Percentiles rank a stretch among this genome's conserved stretches.
phyloP scores from a whole-genome alignment of 495 filamentous ascomycete genomes.

The Neurospora africana region DNA sequence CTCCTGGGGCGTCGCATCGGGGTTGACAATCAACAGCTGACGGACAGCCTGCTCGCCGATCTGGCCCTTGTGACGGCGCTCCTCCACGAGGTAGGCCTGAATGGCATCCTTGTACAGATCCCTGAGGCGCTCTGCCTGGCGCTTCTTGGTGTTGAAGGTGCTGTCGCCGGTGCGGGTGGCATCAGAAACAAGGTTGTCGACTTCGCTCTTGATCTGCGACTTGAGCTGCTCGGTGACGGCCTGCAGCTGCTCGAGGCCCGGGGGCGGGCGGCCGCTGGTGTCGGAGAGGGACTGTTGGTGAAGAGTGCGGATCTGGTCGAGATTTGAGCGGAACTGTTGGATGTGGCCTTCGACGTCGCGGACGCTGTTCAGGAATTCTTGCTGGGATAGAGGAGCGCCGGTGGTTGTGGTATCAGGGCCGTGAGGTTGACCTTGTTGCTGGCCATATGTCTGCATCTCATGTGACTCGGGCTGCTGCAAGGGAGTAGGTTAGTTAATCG shows the following conservation, averaged over 20 bases:
- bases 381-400: constrained; percentile 33
- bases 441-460: constrained; percentile 26
- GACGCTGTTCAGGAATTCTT: constrained; percentile 52
- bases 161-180: constrained; percentile 44
- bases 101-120: constrained; percentile 52
- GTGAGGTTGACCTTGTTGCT: constrained; percentile 4
- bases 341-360: constrained; percentile 48
- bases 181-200: constrained; percentile 57
- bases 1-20: constrained; percentile 54
- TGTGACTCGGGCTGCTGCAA: constrained; percentile 23
- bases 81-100: constrained; percentile 52
- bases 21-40: constrained; percentile 68
- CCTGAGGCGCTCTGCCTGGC: constrained; percentile 55
- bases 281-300: constrained; percentile 51
- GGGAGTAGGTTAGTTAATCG: not conserved
- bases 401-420: constrained; percentile 15
- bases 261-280: constrained; percentile 36
- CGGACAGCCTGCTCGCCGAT: constrained; percentile 62
- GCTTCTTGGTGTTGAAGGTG: constrained; percentile 44
- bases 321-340: constrained; percentile 39
- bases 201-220: constrained; percentile 53
- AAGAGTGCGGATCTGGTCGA: constrained; percentile 46
- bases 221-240: constrained; percentile 50
- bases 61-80: constrained; percentile 50
- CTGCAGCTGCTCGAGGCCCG: constrained; percentile 48